Conservation (phyloP, 2,329 filamentous ascomycete species). For the Fusarium keratoplasticum region DNA sequence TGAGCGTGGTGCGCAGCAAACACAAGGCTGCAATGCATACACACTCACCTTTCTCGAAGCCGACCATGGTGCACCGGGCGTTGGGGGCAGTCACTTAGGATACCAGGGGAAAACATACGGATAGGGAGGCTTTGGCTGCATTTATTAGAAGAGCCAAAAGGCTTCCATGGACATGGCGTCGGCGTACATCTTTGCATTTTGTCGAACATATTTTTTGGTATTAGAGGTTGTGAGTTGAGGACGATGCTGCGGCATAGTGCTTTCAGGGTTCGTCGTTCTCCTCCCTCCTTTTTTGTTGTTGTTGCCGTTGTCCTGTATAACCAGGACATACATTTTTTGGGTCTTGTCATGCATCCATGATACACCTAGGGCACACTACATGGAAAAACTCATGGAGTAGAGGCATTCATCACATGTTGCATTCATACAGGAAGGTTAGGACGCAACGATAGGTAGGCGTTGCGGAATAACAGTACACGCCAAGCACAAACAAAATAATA, state of each 20-base stretch:
- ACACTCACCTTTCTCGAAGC: constrained; percentile 1
- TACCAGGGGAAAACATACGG: constrained; percentile 24
- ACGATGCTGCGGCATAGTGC: not conserved
- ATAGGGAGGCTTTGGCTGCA: constrained; percentile 18
- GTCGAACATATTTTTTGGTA: not conserved
- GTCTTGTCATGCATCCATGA: constrained; percentile 6
- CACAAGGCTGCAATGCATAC: constrained; percentile 3
- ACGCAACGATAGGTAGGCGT: not conserved
- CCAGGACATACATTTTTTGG: not conserved
- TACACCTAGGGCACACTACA: constrained; percentile 4
- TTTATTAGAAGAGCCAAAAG: constrained; percentile 34
- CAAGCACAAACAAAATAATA: constrained; percentile 10
- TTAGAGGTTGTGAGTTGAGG: not conserved
- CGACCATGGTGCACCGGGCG: constrained; percentile 5
- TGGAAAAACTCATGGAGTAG: not conserved
- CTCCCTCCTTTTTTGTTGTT: not conserved
- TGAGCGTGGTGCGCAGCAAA: not conserved
- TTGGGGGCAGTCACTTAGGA: constrained; percentile 11
- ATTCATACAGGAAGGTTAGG: not conserved
- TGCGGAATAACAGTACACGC: not conserved
- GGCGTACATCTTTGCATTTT: not conserved
- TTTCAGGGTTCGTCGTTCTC: not conserved
- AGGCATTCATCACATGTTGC: not conserved
- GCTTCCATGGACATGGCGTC: constrained; percentile 17
- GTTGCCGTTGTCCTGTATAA: not conserved